phyloP scores from a whole-genome alignment of 257 asterid genomes.

The Scutellaria galericulata region DNA sequence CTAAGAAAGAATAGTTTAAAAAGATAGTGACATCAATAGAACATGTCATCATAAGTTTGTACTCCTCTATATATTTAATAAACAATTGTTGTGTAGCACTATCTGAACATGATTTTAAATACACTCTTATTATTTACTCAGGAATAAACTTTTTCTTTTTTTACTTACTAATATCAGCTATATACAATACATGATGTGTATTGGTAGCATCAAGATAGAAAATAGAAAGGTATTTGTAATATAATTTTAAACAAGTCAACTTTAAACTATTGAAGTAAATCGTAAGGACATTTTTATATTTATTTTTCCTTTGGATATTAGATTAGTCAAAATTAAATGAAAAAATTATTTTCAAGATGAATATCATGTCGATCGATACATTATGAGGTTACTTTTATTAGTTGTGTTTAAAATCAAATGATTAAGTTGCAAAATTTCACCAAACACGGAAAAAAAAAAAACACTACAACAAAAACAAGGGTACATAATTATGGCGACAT shows the following conservation, averaged over 20 bases:
- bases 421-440: slow-evolving; percentile 24
- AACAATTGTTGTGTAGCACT: not conserved
- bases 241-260: not conserved
- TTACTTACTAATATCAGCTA: not conserved
- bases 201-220: too few relatives aligned
- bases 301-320: too few relatives aligned
- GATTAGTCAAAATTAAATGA: too few relatives aligned
- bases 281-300: too few relatives aligned
- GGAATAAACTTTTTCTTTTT: not conserved
- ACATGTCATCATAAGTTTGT: not conserved
- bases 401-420: slow-evolving; percentile 22
- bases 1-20: not conserved
- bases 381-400: not conserved
- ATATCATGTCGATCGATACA: too few relatives aligned
- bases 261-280: not conserved
- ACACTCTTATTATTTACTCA: not conserved
- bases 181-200: too few relatives aligned
- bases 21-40: slow-evolving; percentile 7
- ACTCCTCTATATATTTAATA: not conserved
- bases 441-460: not conserved
- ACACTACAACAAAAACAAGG: not conserved
- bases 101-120: slow-evolving; percentile 14
- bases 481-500: slow-evolving; percentile 5
- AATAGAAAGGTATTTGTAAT: too few relatives aligned
- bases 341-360: not conserved